Evolutionary conservation across 495 filamentous ascomycete species (phyloP), one percentile per base, ranked within the genome.

Genomic region (Tuber indicum): DNA sequence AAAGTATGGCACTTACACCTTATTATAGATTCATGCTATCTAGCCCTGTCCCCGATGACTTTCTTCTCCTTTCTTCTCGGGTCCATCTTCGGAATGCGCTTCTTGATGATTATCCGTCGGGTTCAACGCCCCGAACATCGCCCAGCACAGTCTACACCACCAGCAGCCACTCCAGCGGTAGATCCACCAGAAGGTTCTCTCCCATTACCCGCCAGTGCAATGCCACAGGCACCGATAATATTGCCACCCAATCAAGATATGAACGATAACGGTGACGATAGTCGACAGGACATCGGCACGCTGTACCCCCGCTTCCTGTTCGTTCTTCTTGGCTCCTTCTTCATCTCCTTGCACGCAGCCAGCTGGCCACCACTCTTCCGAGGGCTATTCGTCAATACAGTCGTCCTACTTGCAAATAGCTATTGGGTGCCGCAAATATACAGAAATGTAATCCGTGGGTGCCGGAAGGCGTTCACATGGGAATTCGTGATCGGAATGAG

Each of bases 351-450:
- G 12, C 90, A 94, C 81, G 90, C 91, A 17, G 88, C 90, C 72
- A 89, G 92, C 8, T 95, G 94, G 90, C 90, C 93, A 7, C 85
- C 88, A 10, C 85, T 87, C n/a, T 82, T 91, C 43, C 91, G 94
- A 46, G 87, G 89, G 6, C 85, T 88, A 47, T 97, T 95, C 85
- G 88, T 91, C 78, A 91, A 93, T 83, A 76, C 85, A 5, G 81
- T 96, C 7, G 85, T 89, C 39, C 89, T 93, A 77, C 76, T 88
- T 77, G 97, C 97, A 79, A 89, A 97, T 45, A 97, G 94, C 36
- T 92, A 97, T 83, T 98, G 95, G 95, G 77, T 89, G 0, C 96
- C 96, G 0, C 96, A 99, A 83, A 94, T 98, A 80, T 89, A 91
- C 79, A 91, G 96, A 70, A 99, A 99, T 84, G 86, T 93, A 70